phyloP scores from a whole-genome alignment of 2,329 filamentous ascomycete species.

The Camptophora hylomeconis region DNA sequence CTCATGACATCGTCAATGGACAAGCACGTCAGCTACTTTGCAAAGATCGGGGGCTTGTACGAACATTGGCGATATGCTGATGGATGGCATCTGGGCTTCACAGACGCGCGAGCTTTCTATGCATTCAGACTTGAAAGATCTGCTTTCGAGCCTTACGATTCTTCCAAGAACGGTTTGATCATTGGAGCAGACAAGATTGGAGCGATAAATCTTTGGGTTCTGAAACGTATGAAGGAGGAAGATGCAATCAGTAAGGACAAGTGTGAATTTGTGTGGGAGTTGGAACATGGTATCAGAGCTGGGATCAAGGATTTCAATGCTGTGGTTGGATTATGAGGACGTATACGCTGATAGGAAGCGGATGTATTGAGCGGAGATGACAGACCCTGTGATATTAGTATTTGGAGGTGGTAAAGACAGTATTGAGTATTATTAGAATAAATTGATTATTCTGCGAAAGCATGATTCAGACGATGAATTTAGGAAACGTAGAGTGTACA shows the following conservation, averaged over 20 bases:
- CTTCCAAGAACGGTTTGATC: neutral
- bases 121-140: conserved; percentile 25
- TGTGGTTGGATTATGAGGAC: conserved; percentile 10
- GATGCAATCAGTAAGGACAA: conserved; percentile 29
- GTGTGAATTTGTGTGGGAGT: conserved; percentile 24
- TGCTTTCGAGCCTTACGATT: neutral
- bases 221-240: conserved; percentile 41
- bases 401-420: no score
- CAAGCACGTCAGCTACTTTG: conserved; percentile 40
- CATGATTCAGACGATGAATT: no score
- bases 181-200: conserved; percentile 39
- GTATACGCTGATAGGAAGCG: no score
- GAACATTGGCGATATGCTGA: conserved; percentile 42
- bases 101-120: conserved; percentile 42
- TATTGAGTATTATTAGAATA: no score
- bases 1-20: conserved; percentile 25
- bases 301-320: conserved; percentile 23
- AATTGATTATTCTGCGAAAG: no score
- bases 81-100: conserved; percentile 45
- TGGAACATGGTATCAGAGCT: conserved; percentile 28
- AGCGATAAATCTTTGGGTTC: conserved; percentile 43
- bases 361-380: no score
- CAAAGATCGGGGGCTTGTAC: conserved; percentile 31
- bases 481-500: no score
- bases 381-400: no score